phyloP scores from a whole-genome alignment of 208 protist species.

The Acanthamoeba royreba region DNA sequence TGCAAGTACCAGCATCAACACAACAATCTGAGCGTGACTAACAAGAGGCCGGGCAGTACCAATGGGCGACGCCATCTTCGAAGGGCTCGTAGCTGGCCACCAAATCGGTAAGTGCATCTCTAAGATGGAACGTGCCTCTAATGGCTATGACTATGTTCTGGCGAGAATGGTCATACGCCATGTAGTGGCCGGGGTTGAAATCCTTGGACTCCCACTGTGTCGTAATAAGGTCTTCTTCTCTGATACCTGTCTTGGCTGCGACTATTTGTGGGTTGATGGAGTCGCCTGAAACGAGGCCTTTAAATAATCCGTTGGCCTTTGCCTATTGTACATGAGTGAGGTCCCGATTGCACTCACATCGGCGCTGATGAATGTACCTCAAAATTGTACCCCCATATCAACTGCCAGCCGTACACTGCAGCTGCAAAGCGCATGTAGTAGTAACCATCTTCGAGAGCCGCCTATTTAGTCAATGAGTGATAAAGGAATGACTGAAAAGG shows the following conservation, averaged over 20 bases:
- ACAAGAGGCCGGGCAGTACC: not conserved
- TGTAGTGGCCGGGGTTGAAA: constrained; percentile 30
- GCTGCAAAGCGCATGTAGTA: constrained; percentile 40
- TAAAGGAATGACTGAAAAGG: too few relatives aligned
- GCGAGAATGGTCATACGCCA: constrained; percentile 23
- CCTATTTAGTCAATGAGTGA: not conserved
- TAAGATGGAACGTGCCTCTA: constrained; percentile 1
- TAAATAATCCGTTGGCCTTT: constrained; percentile 1
- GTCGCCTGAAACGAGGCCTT: not conserved
- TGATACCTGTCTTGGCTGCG: constrained; percentile 32
- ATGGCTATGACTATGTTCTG: constrained; percentile 1
- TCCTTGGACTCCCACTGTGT: constrained; percentile 11
- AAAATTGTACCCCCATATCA: constrained; percentile 41
- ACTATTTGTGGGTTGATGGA: constrained; percentile 24
- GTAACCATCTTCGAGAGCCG: constrained; percentile 7
- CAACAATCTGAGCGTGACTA: not conserved
- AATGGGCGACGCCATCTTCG: constrained; percentile 33
- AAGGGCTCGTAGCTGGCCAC: constrained; percentile 34
- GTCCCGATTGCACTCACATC: not conserved
- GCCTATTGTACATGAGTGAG: not conserved
- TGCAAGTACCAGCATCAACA: not conserved
- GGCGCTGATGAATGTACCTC: not conserved
- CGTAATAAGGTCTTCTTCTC: not conserved
- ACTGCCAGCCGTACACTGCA: constrained; percentile 23
- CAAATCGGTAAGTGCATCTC: constrained; percentile 14